These are phyloP conservation scores for Paecilomyces sp. DNA, from an alignment of 2,329 filamentous ascomycete species.

Conservation along the genomic window DNA sequence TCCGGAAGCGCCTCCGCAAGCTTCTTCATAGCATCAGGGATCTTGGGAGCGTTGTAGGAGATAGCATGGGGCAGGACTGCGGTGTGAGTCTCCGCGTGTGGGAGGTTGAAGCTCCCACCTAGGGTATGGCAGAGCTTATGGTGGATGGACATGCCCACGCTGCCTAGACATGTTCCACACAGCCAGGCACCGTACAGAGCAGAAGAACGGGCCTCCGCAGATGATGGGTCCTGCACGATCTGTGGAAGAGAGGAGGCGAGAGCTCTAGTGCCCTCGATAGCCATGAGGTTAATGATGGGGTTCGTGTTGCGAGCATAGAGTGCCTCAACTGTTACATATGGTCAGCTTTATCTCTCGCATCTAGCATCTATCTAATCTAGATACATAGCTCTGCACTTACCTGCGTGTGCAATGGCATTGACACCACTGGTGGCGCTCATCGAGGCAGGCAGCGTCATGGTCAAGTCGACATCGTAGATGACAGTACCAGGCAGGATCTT, in stretches of 20 bases:
- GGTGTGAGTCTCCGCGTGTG: conserved; percentile 60
- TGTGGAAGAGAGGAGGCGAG: conserved; percentile 49
- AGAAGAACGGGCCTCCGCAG: conserved; percentile 40
- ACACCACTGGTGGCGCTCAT: conserved; percentile 54
- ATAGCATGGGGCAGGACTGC: conserved; percentile 57
- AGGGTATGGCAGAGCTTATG: conserved; percentile 62
- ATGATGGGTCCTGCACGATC: conserved; percentile 42
- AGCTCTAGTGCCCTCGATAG: conserved; percentile 49
- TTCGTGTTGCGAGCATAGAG: conserved; percentile 57
- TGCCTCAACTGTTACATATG: conserved; percentile 45
- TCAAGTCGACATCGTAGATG: conserved; percentile 59
- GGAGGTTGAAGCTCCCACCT: conserved; percentile 56
- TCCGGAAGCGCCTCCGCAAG: conserved; percentile 49
- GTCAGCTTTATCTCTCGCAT: background rate
- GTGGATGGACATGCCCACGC: conserved; percentile 57
- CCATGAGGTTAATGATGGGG: conserved; percentile 53
- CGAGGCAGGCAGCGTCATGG: conserved; percentile 48
- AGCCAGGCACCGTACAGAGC: conserved; percentile 61
- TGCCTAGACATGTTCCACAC: conserved; percentile 54
- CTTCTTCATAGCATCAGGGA: conserved; percentile 46
- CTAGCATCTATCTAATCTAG: no score
- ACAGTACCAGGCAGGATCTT: conserved; percentile 55
- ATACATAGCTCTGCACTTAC: conserved; percentile 19
- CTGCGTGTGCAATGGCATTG: conserved; percentile 59
- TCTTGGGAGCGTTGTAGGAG: conserved; percentile 53